phyloP scores from a whole-genome alignment of 1,284 basidiomycete genomes.

The Malassezia sympodialis region DNA sequence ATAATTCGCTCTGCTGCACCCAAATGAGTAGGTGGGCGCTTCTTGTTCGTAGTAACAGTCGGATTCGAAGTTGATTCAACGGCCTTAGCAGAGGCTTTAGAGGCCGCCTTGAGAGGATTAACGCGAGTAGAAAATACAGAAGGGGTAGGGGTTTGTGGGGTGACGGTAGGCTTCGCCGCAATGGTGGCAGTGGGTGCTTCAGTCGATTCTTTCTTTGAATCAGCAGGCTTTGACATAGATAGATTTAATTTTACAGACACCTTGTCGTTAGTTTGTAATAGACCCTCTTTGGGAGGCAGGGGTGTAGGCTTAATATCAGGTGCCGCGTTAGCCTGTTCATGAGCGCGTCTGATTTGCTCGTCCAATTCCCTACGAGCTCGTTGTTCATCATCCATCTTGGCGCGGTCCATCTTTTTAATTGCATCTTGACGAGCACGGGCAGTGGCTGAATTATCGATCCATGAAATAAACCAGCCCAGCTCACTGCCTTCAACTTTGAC shows the following conservation, averaged over 20 bases:
- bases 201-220: not conserved
- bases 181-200: not conserved
- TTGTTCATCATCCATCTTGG: conserved; percentile 84
- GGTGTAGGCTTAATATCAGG: not conserved
- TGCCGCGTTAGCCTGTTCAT: conserved; percentile 14
- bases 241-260: conserved; percentile 1
- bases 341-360: conserved; percentile 86
- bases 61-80: not conserved
- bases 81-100: not conserved
- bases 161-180: not conserved
- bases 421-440: conserved; percentile 78
- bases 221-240: not conserved
- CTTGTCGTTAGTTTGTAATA: not conserved
- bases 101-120: conserved; percentile 16
- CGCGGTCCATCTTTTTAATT: conserved; percentile 87
- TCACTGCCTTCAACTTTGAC: conserved; percentile 93
- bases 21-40: conserved; percentile 20
- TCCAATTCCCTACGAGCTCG: conserved; percentile 77
- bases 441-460: conserved; percentile 92
- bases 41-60: not conserved
- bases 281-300: not conserved
- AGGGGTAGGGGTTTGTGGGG: not conserved
- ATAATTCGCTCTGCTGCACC: conserved; percentile 44
- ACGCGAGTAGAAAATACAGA: conserved; percentile 6
- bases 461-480: conserved; percentile 90